These are phyloP conservation scores for Populus tremula DNA, from an alignment of 345 rosid genomes.

Conservation along the genomic window DNA sequence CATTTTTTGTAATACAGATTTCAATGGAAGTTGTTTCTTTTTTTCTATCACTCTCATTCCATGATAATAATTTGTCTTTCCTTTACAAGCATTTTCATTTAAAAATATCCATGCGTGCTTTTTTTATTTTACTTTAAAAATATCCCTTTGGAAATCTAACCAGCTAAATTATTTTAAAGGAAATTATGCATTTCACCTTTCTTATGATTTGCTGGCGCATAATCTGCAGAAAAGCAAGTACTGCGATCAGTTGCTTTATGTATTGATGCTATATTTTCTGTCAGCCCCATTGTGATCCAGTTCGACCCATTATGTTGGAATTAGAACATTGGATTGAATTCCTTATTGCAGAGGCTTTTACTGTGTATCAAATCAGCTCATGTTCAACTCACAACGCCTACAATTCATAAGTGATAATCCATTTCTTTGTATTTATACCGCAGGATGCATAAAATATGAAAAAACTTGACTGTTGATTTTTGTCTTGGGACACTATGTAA, in stretches of 20 bases:
- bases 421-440: not conserved
- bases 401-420: not conserved
- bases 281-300: not conserved
- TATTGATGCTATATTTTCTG: not conserved
- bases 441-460: too few relatives aligned
- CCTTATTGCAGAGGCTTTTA: not conserved
- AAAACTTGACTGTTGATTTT: too few relatives aligned
- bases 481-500: too few relatives aligned
- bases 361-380: not conserved
- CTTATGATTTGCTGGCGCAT: not conserved
- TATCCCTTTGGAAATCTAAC: not conserved
- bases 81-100: not conserved
- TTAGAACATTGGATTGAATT: not conserved
- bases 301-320: not conserved
- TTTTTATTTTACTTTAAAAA: not conserved
- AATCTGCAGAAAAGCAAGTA: not conserved
- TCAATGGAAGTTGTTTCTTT: conserved; percentile 5
- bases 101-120: not conserved
- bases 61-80: not conserved
- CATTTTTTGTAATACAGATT: conserved; percentile 4
- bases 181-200: not conserved
- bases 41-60: not conserved
- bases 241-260: not conserved
- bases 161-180: not conserved
- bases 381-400: not conserved